phyloP scores from a whole-genome alignment of 106 monocot genomes.

The Dendrobium huoshanense region DNA sequence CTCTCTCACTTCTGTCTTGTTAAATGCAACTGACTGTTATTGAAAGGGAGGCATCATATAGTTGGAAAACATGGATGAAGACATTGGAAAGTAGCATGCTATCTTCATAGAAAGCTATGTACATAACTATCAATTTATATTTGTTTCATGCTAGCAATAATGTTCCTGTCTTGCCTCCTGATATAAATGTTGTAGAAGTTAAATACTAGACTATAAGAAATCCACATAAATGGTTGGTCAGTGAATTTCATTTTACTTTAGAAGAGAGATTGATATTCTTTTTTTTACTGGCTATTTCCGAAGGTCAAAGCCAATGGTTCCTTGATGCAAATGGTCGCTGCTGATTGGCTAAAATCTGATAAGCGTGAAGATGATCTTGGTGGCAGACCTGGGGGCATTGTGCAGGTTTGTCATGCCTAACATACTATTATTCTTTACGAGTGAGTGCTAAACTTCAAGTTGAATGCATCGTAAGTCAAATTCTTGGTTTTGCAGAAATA shows the following conservation, averaged over 20 bases:
- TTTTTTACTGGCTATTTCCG: not conserved
- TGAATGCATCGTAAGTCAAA: not conserved
- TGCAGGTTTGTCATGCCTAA: conserved; percentile 42
- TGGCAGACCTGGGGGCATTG: conserved; percentile 69
- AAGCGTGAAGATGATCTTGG: conserved; percentile 92
- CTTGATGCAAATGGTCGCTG: conserved; percentile 91
- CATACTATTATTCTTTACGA: not conserved
- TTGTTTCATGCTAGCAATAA: too few relatives aligned
- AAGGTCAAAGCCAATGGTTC: conserved; percentile 75
- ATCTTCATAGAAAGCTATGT: too few relatives aligned
- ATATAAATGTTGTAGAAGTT: too few relatives aligned
- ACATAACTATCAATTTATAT: too few relatives aligned
- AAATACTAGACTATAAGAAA: too few relatives aligned
- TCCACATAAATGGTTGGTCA: not conserved
- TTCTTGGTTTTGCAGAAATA: conserved; percentile 57
- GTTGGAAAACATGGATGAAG: too few relatives aligned
- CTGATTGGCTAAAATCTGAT: conserved; percentile 87
- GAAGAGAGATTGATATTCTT: not conserved
- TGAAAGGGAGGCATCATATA: too few relatives aligned
- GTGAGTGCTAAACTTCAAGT: not conserved
- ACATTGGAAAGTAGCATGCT: too few relatives aligned
- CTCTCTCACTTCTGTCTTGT: too few relatives aligned
- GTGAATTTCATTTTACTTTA: not conserved
- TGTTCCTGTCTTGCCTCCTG: too few relatives aligned
- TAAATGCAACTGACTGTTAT: too few relatives aligned